phyloP scores from a whole-genome alignment of 2,329 filamentous ascomycete genomes.

The Alternaria conjuncta region DNA sequence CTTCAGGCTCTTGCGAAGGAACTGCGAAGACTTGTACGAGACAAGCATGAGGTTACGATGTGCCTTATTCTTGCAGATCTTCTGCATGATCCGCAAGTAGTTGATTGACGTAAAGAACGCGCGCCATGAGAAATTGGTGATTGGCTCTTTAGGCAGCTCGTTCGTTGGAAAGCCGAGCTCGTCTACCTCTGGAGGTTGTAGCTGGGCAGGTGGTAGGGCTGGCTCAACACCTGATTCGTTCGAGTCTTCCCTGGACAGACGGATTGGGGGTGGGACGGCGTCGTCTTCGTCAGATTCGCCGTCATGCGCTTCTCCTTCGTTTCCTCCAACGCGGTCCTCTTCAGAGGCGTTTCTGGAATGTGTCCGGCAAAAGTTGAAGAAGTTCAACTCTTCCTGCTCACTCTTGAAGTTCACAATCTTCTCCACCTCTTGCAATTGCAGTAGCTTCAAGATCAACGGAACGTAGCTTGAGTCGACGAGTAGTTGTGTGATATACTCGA shows the following conservation, averaged over 20 bases:
- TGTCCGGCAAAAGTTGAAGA: constrained; percentile 87
- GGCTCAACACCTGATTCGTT: constrained; percentile 35
- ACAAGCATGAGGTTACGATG: constrained; percentile 94
- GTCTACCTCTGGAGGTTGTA: constrained; percentile 68
- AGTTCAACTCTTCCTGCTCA: constrained; percentile 82
- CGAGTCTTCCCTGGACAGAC: constrained; percentile 58
- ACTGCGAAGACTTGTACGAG: constrained; percentile 92
- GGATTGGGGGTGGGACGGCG: constrained; percentile 81
- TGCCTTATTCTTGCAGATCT: constrained; percentile 94
- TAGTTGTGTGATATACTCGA: constrained; percentile 93
- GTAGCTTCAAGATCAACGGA: constrained; percentile 88
- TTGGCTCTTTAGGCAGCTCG: constrained; percentile 73
- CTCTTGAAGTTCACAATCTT: constrained; percentile 85
- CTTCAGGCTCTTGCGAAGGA: constrained; percentile 88
- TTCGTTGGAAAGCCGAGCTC: constrained; percentile 83
- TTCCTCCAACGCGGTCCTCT: constrained; percentile 26
- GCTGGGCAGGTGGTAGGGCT: constrained; percentile 30
- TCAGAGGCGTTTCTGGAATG: constrained; percentile 66
- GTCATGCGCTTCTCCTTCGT: constrained; percentile 27
- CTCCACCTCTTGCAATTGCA: constrained; percentile 93
- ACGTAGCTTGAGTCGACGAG: constrained; percentile 95
- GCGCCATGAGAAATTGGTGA: constrained; percentile 89
- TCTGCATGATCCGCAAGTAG: constrained; percentile 94
- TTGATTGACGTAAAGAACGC: constrained; percentile 97
- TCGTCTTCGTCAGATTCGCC: constrained; percentile 61